These are phyloP conservation scores for Diplocarpon rosae DNA, from an alignment of 2,329 filamentous ascomycete species.

Conservation along the genomic window DNA sequence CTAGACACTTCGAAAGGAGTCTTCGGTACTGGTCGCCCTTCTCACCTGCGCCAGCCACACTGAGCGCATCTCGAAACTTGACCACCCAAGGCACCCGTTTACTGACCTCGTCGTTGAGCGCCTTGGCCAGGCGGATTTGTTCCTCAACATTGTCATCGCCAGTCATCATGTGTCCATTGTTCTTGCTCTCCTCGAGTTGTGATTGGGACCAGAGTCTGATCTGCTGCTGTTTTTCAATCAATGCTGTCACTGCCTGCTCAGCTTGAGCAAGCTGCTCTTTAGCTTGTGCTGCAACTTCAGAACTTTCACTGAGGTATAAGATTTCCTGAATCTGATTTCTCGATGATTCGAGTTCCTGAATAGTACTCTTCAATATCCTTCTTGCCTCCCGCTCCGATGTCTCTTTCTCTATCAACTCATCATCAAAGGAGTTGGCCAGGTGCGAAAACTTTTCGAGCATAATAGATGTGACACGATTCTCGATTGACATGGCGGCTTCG, in stretches of 20 bases:
- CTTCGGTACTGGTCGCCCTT: conserved; percentile 60
- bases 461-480: conserved; percentile 56
- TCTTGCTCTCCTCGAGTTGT: conserved; percentile 36
- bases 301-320: conserved; percentile 9
- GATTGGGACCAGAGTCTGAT: conserved; percentile 28
- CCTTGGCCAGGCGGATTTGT: conserved; percentile 44
- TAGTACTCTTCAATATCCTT: conserved; percentile 53
- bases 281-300: conserved; percentile 33
- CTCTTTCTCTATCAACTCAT: conserved; percentile 65
- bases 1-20: conserved; percentile 15
- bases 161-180: conserved; percentile 35
- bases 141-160: conserved; percentile 40
- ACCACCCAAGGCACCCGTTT: conserved; percentile 42
- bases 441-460: conserved; percentile 64
- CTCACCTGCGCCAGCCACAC: conserved; percentile 59
- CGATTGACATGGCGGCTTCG: conserved; percentile 57
- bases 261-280: conserved; percentile 17
- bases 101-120: conserved; percentile 45
- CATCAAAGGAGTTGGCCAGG: conserved; percentile 59
- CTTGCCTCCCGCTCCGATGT: conserved; percentile 57
- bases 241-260: conserved; percentile 17
- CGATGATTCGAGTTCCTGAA: conserved; percentile 52
- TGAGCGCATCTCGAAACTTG: conserved; percentile 59
- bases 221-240: conserved; percentile 38
- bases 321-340: conserved; percentile 39